phyloP scores from a whole-genome alignment of 2,329 filamentous ascomycete species.

The Claviceps fusiformis region DNA sequence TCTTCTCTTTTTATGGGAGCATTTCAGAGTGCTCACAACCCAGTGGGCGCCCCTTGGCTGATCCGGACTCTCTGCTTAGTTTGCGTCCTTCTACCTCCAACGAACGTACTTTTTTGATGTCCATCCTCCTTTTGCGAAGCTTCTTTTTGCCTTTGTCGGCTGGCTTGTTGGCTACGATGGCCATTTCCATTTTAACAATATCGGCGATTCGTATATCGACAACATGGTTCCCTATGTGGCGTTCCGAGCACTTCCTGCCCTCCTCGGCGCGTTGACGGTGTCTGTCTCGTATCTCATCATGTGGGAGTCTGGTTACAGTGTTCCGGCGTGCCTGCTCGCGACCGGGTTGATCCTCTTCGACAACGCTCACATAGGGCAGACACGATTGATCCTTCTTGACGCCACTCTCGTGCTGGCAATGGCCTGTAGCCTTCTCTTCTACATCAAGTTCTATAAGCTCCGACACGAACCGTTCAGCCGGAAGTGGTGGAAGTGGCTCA shows the following conservation, averaged over 20 bases:
- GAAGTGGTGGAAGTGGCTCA: constrained; percentile 99
- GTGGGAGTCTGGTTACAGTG: constrained; percentile 98
- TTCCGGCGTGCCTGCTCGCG: constrained; percentile 81
- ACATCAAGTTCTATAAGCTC: constrained; percentile 96
- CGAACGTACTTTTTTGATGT: constrained; percentile 99
- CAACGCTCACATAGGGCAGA: constrained; percentile 96
- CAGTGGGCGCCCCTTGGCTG: neutral
- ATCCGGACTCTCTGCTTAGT: constrained; percentile 27
- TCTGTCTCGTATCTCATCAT: constrained; percentile 94
- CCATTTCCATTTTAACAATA: constrained; percentile 96
- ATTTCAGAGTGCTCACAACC: too few relatives aligned
- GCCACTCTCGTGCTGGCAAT: constrained; percentile 90
- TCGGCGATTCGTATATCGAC: constrained; percentile 92
- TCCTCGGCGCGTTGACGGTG: constrained; percentile 83
- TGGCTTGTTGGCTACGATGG: constrained; percentile 97
- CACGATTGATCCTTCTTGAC: constrained; percentile 85
- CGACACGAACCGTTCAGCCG: constrained; percentile 77
- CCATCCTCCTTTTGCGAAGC: constrained; percentile 94
- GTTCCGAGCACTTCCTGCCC: constrained; percentile 83
- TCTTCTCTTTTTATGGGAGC: too few relatives aligned
- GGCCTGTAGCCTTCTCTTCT: constrained; percentile 85
- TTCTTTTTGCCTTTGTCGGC: constrained; percentile 90
- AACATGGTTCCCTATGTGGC: constrained; percentile 97
- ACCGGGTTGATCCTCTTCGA: constrained; percentile 82
- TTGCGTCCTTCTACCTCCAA: constrained; percentile 75